Base-by-base conservation (phyloP, 2,329 filamentous ascomycete genomes). In the Colletotrichum viniferum region DNA sequence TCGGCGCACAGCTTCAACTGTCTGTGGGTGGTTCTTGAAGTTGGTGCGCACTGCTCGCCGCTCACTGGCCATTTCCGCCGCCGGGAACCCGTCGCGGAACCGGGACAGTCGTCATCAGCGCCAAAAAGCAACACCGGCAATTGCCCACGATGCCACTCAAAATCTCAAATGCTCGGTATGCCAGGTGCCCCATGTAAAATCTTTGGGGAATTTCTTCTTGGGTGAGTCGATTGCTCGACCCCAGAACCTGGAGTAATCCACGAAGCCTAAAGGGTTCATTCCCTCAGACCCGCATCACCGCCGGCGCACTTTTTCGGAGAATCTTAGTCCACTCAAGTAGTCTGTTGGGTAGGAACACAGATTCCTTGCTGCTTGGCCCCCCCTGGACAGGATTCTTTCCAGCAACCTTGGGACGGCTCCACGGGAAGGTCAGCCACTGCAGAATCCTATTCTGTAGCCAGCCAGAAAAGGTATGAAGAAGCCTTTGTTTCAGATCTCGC, bases 401-500 rank as follows among this genome's bases (percentile, higher is more conserved):
- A 48, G 18, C 18, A 56, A 14, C 28, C 43, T 36, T n/a, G 14
- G 24, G 62, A 38, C 56, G 62, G 69, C 69, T 73, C 16, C 69
- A 65, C 73, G 73, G 70, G 70, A 73, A 76, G 56, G 55, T 58
- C 30, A 64, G 70, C 69, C 73, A 76, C 73, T 60, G 48, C 58
- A 74, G 48, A 65, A 64, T 76, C 65, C 64, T 61, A 26, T 61
- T 63, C 71, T 74, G 71, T 65, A 74, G 70, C 64, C 61, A 69
- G 73, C 71, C 73, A 74, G 62, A 62, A 69, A 74, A 55, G 28
- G 32, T 48, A 28, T 38, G 64, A 74, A 74, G 61, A 76, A 65
- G 26, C 48, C 36, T 73, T 73, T 76, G 73, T 76, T 76, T 74
- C 71, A 74, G 73, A 74, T 76, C 61, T 74, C 34, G 62, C 56